A percentile compares a stretch with the other conserved stretches of the same genome.
phyloP scores from a whole-genome alignment of 257 asterid species.

The Solanum dulcamara region DNA sequence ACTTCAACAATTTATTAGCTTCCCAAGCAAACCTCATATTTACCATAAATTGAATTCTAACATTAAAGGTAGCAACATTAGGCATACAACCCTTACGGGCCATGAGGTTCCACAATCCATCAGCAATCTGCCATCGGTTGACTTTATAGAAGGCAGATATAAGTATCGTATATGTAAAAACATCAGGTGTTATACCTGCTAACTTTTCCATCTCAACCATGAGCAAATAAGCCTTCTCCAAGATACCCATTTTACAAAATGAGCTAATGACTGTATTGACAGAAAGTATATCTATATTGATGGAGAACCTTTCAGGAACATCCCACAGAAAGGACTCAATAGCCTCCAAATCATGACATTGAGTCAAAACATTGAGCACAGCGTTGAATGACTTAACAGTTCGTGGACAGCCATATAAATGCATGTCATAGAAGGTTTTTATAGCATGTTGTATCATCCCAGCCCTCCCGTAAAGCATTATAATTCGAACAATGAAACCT shows the following conservation, averaged over 20 bases:
- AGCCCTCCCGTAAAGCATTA: conserved; percentile 67
- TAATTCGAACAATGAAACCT: conserved; percentile 65
- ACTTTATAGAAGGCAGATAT: conserved; percentile 59
- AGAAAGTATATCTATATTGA: conserved; percentile 43
- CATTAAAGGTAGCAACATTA: conserved; percentile 66
- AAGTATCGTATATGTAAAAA: conserved; percentile 65
- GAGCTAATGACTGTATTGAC: conserved; percentile 56
- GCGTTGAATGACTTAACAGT: conserved; percentile 79
- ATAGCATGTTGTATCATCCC: conserved; percentile 60
- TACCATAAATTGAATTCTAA: conserved; percentile 63
- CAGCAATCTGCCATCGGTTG: conserved; percentile 36
- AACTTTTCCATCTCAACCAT: conserved; percentile 49
- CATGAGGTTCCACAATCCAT: conserved; percentile 82
- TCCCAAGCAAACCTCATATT: conserved; percentile 59
- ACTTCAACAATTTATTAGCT: conserved; percentile 42
- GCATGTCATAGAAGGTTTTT: conserved; percentile 61
- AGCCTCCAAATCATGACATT: conserved; percentile 41
- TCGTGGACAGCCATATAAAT: conserved; percentile 55
- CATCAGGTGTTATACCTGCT: conserved; percentile 60
- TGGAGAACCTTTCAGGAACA: conserved; percentile 27
- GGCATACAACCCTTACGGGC: conserved; percentile 57
- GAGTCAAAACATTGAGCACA: conserved; percentile 52
- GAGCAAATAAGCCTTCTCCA: conserved; percentile 46
- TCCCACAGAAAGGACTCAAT: conserved; percentile 45
- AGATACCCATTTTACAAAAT: conserved; percentile 47